phyloP scores from a whole-genome alignment of 148 eudicot species.

The Vaccinium myrtillus region DNA sequence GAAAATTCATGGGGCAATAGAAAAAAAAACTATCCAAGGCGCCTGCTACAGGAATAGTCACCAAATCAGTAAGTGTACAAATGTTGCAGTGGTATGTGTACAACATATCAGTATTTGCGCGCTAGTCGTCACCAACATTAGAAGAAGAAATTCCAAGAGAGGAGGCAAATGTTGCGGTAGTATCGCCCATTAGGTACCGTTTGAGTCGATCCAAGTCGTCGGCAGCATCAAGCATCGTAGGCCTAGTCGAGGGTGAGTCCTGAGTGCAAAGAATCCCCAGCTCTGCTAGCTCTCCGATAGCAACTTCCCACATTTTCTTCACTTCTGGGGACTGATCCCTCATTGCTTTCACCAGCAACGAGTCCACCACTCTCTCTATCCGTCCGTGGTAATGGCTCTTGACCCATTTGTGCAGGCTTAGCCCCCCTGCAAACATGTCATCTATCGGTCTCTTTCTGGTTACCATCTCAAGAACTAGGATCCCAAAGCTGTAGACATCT shows the following conservation, averaged over 20 bases:
- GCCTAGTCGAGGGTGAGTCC: conserved; percentile 31
- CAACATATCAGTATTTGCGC: not conserved
- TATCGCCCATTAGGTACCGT: conserved; percentile 33
- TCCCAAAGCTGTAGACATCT: conserved; percentile 48
- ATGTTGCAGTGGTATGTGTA: not conserved
- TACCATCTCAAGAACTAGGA: conserved; percentile 46
- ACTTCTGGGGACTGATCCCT: conserved; percentile 33
- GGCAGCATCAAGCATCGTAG: conserved; percentile 46
- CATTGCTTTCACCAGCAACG: conserved; percentile 26
- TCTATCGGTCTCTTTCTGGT: conserved; percentile 45
- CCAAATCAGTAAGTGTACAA: not conserved
- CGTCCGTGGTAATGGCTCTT: conserved; percentile 32
- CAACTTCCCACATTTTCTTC: conserved; percentile 40
- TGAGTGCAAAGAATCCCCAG: conserved; percentile 45
- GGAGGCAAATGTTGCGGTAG: conserved; percentile 37
- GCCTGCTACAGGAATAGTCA: not conserved
- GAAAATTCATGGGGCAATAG: not conserved
- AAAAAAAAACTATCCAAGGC: not conserved
- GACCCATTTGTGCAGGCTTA: conserved; percentile 40
- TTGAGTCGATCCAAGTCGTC: conserved; percentile 35
- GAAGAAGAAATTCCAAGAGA: conserved; percentile 40
- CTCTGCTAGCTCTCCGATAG: conserved; percentile 33
- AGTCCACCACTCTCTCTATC: conserved; percentile 33
- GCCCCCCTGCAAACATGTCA: conserved; percentile 35
- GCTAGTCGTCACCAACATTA: conserved; percentile 22